Percentiles rank a stretch among this genome's conserved stretches.
Conservation (phyloP, 768 basidiomycete genomes). For the Gymnopilus junonius region DNA sequence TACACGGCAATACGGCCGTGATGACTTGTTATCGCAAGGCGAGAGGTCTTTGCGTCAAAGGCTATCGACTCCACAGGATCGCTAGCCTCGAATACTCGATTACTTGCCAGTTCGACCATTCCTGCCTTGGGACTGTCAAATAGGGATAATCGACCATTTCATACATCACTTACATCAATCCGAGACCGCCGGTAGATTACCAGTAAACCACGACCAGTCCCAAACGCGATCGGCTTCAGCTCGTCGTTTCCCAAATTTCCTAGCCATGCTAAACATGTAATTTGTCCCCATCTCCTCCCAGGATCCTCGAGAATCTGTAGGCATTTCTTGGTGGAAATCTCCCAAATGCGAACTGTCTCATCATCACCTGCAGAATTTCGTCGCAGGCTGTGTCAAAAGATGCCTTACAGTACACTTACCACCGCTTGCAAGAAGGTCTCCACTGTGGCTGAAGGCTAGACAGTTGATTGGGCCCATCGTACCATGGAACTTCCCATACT, state of each 20-base stretch:
- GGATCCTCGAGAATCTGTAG: slow-evolving; percentile 3
- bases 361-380: neutral
- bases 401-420: neutral
- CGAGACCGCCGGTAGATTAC: slow-evolving; percentile 2
- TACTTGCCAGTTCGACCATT: slow-evolving; percentile 9
- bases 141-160: neutral
- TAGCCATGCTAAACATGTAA: slow-evolving; percentile 4
- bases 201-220: neutral
- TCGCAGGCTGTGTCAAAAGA: neutral
- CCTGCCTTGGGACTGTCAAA: neutral
- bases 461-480: neutral
- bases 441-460: neutral
- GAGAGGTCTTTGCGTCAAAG: slow-evolving; percentile 4
- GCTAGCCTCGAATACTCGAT: slow-evolving; percentile 7
- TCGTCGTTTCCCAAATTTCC: slow-evolving; percentile 1
- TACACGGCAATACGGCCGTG: slow-evolving; percentile 5
- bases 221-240: neutral
- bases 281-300: slow-evolving; percentile 6
- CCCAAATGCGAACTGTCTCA: neutral
- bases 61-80: slow-evolving; percentile 17
- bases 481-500: neutral
- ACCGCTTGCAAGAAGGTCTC: neutral
- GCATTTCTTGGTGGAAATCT: neutral
- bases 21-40: slow-evolving; percentile 9
- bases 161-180: neutral